Evolutionary conservation across 73 alveolate genomes (phyloP), one percentile per base, ranked within the genome.

Genomic region (Paramecium sonneborni): DNA sequence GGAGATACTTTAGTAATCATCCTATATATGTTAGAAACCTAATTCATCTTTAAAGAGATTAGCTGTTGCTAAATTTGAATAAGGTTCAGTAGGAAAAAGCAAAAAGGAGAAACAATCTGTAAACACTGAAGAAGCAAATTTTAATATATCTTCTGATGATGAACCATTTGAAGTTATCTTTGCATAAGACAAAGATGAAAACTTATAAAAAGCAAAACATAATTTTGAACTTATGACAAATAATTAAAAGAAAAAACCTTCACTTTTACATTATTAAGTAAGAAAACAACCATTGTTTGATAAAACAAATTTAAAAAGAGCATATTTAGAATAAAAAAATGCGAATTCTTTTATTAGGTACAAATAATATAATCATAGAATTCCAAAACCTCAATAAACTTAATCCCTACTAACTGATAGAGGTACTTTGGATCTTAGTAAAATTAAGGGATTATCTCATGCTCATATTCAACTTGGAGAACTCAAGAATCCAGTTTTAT

Each of bases 111-210:
- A 58, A 24, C 24, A 58, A 32, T 58, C 79, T 58, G 79, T 58
- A 20, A 32, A 8, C 10, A 32, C 79, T 26, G 79, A 58, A 23
- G 79, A 58, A 76, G 72, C 67, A 20, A 74, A 76, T 41, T 76
- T 41, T 38, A 38, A 76, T 11, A 44, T 76, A n/a, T 38, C 72
- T 20, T 76, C 89, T 21, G 89, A 76, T 76, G 90, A 79, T 79
- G 76, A 79, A 34, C 76, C 76, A 43, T 79, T 39, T 20, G 90
- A 79, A 41, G 55, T 79, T 37, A 79, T 79, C 9, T 79, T 43
- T 34, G 30, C 44, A 4, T 62, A 62, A 32, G 84, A 62, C 3
- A 26, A 62, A 0, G 52, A 26, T 26, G 84, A 30, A 11, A 44
- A 12, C 6, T 32, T 28, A 30, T 12, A 9, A 62, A 62, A 62